Evolutionary conservation across 306 rosid species (phyloP), one percentile per base, ranked within the genome.

Genomic region (Vigna unguiculata): DNA sequence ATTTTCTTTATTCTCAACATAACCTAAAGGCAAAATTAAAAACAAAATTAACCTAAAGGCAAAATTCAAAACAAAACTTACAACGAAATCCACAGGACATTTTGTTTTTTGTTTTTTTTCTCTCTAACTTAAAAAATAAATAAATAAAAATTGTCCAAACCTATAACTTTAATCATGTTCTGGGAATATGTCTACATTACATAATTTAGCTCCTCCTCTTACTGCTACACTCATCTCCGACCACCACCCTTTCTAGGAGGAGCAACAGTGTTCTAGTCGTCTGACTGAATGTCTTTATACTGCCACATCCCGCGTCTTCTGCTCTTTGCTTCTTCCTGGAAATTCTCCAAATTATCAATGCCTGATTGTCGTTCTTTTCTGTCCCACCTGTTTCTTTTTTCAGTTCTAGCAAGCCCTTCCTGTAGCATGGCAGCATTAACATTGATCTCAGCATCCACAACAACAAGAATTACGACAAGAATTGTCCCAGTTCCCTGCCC

Each of bases 401-500:
- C 99, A 49, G 80, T 54, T 78, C 90, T 84, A 75, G 93, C 99
- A 51, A 91, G 89, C 74, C 99, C 99, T 73, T 95, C 97, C 99
- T 92, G 91, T 75, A 95, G 92, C 86, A 95, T 89, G 76, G 96
- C 88, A 36, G 98, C 93, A 69, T 95, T 95, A 57, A 95, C 49
- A 38, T 97, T 92, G 82, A 89, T 87, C 83, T 95, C 99, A 69
- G 96, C 80, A 78, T 91, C 96, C 24, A 84, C 97, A 28, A 96
- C 93, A 32, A 89, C 97, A 68, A 95, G 97, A 52, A 96, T 92
- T 24, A 92, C 93, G 40, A 80, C 63, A 59, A 89, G 81, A 78
- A 86, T 58, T n/a, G 91, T 68, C 16, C 99, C 99, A 48, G 99
- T 95, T 63, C 99, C 99, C 83, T 92, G 98, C 4, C 97, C 97